A percentile compares a stretch with the other conserved stretches of the same genome.
phyloP scores from a whole-genome alignment of 495 filamentous ascomycete species.

The Daldinia decipiens region DNA sequence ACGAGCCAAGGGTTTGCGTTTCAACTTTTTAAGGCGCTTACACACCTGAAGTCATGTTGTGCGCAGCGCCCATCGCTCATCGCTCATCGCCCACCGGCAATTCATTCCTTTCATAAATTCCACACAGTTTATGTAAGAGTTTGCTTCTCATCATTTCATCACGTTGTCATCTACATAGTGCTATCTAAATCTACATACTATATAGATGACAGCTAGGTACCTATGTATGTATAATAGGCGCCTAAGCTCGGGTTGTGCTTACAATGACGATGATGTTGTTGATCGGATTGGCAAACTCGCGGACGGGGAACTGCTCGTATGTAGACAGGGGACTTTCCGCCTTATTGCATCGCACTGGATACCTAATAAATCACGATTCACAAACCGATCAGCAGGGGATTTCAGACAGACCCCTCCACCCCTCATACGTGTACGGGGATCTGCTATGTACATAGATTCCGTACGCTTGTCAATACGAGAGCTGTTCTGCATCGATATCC shows the following conservation, averaged over 20 bases:
- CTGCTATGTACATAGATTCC: constrained; percentile 12
- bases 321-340: constrained; percentile 19
- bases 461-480: constrained; percentile 37
- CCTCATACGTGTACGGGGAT: constrained; percentile 37
- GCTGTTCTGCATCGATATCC: constrained; percentile 24
- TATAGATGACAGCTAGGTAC: not conserved
- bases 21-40: constrained; percentile 42
- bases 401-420: constrained; percentile 35
- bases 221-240: not conserved
- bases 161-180: not conserved
- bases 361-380: constrained; percentile 38
- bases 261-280: constrained; percentile 22
- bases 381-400: constrained; percentile 41
- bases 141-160: constrained; percentile 18
- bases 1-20: constrained; percentile 45
- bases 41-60: constrained; percentile 33
- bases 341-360: constrained; percentile 22
- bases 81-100: constrained; percentile 26
- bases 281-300: constrained; percentile 5
- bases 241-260: not conserved
- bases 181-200: not conserved
- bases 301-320: constrained; percentile 4
- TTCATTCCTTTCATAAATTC: constrained; percentile 23
- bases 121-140: constrained; percentile 16
- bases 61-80: no score